phyloP scores from a whole-genome alignment of 768 basidiomycete species.

The Macrolepiota fuliginosa region DNA sequence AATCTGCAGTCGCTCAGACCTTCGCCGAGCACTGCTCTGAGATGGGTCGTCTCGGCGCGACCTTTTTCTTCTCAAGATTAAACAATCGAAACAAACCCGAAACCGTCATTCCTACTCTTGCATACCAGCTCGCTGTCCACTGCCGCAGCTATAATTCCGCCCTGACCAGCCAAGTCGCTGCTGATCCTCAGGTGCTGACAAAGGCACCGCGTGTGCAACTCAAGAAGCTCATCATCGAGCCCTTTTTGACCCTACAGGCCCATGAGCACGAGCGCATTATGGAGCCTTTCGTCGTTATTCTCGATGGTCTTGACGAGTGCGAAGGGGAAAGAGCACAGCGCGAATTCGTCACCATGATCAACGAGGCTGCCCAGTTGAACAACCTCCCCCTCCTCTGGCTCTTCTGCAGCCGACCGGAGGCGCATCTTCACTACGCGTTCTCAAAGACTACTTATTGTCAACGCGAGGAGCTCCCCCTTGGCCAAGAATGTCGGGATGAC shows the following conservation, averaged over 20 bases:
- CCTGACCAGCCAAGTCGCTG: not conserved
- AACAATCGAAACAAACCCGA: not conserved
- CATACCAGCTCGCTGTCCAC: not conserved
- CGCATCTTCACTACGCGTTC: not conserved
- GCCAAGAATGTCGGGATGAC: not conserved
- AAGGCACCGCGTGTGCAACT: not conserved
- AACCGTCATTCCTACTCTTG: not conserved
- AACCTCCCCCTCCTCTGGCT: not conserved
- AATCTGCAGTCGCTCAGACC: not conserved
- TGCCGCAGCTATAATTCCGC: not conserved
- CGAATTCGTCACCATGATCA: not conserved
- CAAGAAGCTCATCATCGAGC: not conserved
- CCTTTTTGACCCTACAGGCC: not conserved
- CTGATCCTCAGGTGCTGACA: not conserved
- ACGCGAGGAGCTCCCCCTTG: not conserved
- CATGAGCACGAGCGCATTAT: no score
- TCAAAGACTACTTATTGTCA: not conserved
- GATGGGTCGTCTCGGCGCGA: not conserved
- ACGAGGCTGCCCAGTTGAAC: not conserved
- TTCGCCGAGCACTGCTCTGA: not conserved
- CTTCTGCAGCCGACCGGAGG: not conserved
- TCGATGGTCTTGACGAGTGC: conserved; percentile 1
- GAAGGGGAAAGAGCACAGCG: not conserved
- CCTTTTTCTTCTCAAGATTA: conserved; percentile 1
- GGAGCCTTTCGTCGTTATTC: not conserved